phyloP scores from a whole-genome alignment of 129 eudicot genomes.

The Ambrosia artemisiifolia region DNA sequence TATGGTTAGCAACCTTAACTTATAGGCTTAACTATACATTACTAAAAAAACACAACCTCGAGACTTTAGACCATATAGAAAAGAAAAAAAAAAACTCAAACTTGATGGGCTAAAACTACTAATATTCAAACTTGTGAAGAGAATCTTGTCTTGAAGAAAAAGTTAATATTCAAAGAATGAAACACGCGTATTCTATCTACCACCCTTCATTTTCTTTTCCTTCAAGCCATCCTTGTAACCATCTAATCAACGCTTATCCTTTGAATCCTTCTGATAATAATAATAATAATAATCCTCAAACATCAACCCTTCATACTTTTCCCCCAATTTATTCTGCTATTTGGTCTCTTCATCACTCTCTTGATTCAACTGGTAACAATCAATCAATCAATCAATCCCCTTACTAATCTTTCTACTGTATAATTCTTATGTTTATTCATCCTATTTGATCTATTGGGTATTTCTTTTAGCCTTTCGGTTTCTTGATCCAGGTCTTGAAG shows the following conservation, averaged over 20 bases:
- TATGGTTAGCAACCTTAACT: too few relatives aligned
- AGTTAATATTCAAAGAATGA: slow-evolving; percentile 16
- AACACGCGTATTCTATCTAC: slow-evolving; percentile 23
- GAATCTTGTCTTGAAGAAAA: slow-evolving; percentile 30
- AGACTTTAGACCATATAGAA: too few relatives aligned
- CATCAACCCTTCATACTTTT: background rate
- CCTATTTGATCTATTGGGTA: background rate
- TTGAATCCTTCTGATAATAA: slow-evolving; percentile 19
- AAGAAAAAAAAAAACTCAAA: background rate
- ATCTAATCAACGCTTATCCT: slow-evolving; percentile 24
- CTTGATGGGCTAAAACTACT: slow-evolving; percentile 13
- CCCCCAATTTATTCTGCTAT: slow-evolving; percentile 22
- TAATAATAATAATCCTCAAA: background rate
- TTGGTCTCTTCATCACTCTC: slow-evolving; percentile 32
- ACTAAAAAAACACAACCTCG: too few relatives aligned
- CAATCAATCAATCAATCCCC: background rate
- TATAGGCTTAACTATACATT: too few relatives aligned
- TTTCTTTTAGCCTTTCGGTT: slow-evolving; percentile 23
- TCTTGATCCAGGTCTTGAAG: slow-evolving; percentile 27
- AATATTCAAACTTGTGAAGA: background rate
- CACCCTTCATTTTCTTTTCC: background rate
- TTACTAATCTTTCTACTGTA: background rate
- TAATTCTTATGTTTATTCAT: background rate
- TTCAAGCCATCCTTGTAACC: slow-evolving; percentile 18
- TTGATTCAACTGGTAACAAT: slow-evolving; percentile 43